Percentiles rank a stretch among this genome's conserved stretches.
phyloP scores from a whole-genome alignment of 495 filamentous ascomycete genomes.

The Tuber calosporum region DNA sequence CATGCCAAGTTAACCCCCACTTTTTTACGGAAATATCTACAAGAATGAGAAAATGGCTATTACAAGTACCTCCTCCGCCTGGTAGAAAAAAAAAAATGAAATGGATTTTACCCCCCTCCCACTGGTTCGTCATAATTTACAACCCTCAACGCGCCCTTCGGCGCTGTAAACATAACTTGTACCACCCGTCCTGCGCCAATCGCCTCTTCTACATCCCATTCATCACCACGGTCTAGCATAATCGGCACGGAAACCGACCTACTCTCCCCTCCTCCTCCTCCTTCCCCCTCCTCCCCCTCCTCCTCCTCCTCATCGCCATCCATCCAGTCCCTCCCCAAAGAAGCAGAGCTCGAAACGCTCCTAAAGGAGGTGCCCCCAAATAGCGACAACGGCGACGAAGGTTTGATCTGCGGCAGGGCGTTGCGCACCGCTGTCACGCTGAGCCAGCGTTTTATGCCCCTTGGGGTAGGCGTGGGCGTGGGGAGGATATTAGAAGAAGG shows the following conservation, averaged over 20 bases:
- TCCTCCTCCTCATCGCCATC: neutral
- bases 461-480: neutral
- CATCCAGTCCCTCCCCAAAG: neutral
- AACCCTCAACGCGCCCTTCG: conserved; percentile 72
- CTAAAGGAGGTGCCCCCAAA: conserved; percentile 16
- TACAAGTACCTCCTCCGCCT: too few species aligned
- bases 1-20: too few species aligned
- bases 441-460: conserved; percentile 13
- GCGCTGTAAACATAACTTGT: conserved; percentile 91
- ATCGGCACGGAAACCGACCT: conserved; percentile 30
- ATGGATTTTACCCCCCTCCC: neutral
- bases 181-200: conserved; percentile 65
- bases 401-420: conserved; percentile 27
- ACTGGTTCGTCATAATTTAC: conserved; percentile 54
- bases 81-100: neutral
- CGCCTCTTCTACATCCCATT: conserved; percentile 83
- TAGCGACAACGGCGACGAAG: conserved; percentile 25
- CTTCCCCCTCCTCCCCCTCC: neutral
- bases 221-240: conserved; percentile 47
- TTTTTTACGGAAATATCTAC: neutral
- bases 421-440: conserved; percentile 27
- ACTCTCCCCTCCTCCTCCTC: conserved; percentile 14
- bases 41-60: neutral
- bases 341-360: neutral
- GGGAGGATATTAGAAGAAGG: neutral